Evolutionary conservation across 805 yeast species (phyloP), one percentile per base, ranked within the genome.

Genomic region (Scheffersomyces stipitis): DNA sequence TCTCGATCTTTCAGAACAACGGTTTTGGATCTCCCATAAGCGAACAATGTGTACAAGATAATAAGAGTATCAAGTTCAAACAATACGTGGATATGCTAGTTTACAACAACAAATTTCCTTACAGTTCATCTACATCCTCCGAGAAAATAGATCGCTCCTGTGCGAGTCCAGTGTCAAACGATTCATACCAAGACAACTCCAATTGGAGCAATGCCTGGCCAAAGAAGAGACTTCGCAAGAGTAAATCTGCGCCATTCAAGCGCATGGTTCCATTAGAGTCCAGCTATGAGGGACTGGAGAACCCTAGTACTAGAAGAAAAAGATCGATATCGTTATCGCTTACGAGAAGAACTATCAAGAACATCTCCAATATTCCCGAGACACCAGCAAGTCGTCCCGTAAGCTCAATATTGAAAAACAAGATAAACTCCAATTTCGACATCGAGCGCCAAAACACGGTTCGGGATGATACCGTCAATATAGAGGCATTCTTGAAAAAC

Each of bases 321-420:
- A 7, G 24, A 7, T 20, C 24, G 10, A 7, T 20, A 10, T 20
- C 24, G 24, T 20, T 20, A 20, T 20, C 24, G 24, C 10, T 20
- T 20, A 10, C 24, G 7, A 20, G 10, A 20, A 20, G 10, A 20
- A 7, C 9, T 10, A 7, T 7, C 24, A 20, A 20, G 24, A 10
- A 20, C 24, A 20, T 20, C 10, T 20, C 24, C 10, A 20, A 20
- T 10, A n/a, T n/a, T n/a, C n/a, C n/a, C n/a, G n/a, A n/a, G n/a
- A n/a, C n/a, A n/a, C n/a, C n/a, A n/a, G 10, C 24, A 7, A 20
- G 9, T 7, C 24, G 24, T 7, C 24, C 24, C 24, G 18, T 26
- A 4, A 12, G 22, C 26, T 56, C 67, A 7, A 62, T 62, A 15
- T 42, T 62, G 22, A 60, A 57, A 36, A 56, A 45, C 30, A 53